Evolutionary conservation across 2,329 filamentous ascomycete species (phyloP).

Genomic region (Blastomyces parvus): DNA sequence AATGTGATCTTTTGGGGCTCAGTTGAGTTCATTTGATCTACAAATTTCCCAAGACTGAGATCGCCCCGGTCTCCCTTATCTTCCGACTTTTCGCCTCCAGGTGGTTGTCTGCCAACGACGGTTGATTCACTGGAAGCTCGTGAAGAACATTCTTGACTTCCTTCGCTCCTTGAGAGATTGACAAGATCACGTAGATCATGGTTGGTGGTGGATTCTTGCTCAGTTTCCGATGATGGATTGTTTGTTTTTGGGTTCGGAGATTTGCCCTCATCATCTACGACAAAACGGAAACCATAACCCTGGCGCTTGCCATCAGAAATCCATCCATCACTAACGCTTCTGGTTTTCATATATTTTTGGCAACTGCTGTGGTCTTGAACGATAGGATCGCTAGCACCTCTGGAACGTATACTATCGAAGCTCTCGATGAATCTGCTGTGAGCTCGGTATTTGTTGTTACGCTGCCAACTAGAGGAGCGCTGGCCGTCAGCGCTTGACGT

Average conservation of each 20-base stretch:
- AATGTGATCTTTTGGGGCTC: too few species aligned
- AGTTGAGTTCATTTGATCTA: not conserved
- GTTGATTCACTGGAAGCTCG: not conserved
- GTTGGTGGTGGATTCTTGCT: not conserved
- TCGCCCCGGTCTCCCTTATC: not conserved
- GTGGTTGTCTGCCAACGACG: not conserved
- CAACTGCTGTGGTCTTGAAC: not conserved
- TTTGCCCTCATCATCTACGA: slow-evolving; percentile 18
- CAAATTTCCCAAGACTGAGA: not conserved
- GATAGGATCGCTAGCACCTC: not conserved
- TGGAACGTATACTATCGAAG: slow-evolving; percentile 18
- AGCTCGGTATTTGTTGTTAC: not conserved
- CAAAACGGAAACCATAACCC: slow-evolving; percentile 33
- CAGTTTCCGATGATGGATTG: not conserved
- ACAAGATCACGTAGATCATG: not conserved
- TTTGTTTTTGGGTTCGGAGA: slow-evolving; percentile 3
- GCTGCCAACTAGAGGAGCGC: not conserved
- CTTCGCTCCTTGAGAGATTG: not conserved
- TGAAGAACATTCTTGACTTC: not conserved
- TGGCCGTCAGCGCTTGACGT: not conserved
- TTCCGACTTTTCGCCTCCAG: too few species aligned
- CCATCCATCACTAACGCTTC: slow-evolving; percentile 30
- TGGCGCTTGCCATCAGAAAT: slow-evolving; percentile 33
- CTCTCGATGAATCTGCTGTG: slow-evolving; percentile 29
- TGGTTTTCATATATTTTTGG: not conserved